Evolutionary conservation across 257 asterid genomes (phyloP).

Genomic region (Solanum sparsipilum): DNA sequence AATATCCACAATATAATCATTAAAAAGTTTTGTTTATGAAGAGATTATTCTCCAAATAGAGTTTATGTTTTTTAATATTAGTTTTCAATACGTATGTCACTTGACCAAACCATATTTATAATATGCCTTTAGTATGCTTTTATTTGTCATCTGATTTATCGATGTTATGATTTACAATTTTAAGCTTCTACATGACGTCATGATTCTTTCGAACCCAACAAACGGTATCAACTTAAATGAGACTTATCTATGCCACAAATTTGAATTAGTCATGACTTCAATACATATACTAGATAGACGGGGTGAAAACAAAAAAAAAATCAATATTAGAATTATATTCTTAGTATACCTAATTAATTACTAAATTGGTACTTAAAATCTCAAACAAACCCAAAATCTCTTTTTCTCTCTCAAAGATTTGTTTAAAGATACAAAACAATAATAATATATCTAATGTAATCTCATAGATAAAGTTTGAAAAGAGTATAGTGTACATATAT

Average conservation of each 20-base stretch:
- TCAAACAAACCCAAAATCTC: not conserved
- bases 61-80: too few relatives aligned
- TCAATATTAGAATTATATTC: not conserved
- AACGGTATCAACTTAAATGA: not conserved
- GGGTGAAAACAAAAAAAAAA: not conserved
- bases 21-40: too few relatives aligned
- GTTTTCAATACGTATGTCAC: too few relatives aligned
- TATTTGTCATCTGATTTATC: too few relatives aligned
- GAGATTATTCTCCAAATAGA: too few relatives aligned
- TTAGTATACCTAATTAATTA: not conserved
- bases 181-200: too few relatives aligned
- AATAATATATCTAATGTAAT: not conserved
- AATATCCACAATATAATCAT: too few relatives aligned
- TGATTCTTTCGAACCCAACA: too few relatives aligned
- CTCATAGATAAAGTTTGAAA: rapidly evolving
- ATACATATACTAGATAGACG: not conserved
- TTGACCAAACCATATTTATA: too few relatives aligned
- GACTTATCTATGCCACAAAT: not conserved
- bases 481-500: not conserved
- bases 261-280: not conserved
- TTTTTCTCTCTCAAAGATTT: not conserved
- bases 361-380: not conserved
- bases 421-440: not conserved
- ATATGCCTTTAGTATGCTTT: too few relatives aligned
- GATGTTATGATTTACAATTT: too few relatives aligned